Conservation (phyloP, 2,329 filamentous ascomycete genomes). For the Apiospora rasikravindrae region DNA sequence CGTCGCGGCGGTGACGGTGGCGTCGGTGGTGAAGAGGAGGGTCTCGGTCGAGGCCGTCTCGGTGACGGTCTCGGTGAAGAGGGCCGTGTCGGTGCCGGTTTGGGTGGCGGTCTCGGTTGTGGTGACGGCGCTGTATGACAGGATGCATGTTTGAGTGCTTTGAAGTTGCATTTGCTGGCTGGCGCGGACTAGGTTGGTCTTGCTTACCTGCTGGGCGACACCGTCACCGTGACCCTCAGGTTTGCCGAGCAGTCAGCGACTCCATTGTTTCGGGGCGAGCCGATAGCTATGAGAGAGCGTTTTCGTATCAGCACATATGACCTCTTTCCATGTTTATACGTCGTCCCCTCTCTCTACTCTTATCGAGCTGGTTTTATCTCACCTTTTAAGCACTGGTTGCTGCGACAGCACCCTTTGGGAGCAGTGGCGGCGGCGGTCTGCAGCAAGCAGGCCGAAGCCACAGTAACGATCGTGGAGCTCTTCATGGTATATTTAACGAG, state of each 20-base stretch:
- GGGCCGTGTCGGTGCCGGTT: neutral
- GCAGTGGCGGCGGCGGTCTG: neutral
- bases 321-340: too few relatives aligned
- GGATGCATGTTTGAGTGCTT: too few relatives aligned
- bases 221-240: neutral
- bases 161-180: too few relatives aligned
- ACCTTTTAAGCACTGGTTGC: neutral
- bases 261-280: neutral
- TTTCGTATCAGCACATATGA: too few relatives aligned
- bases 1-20: neutral
- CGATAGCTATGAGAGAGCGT: neutral
- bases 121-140: neutral
- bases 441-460: neutral
- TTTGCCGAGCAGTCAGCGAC: neutral
- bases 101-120: neutral
- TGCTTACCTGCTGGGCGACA: neutral
- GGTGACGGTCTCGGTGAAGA: neutral
- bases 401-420: neutral
- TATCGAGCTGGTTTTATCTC: neutral
- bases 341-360: too few relatives aligned
- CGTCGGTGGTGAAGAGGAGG: neutral
- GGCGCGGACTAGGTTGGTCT: neutral
- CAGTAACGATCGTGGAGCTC: neutral
- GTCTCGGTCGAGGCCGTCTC: neutral
- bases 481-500: neutral